phyloP scores from a whole-genome alignment of 495 filamentous ascomycete species.

The Clavariopsis aquatica region DNA sequence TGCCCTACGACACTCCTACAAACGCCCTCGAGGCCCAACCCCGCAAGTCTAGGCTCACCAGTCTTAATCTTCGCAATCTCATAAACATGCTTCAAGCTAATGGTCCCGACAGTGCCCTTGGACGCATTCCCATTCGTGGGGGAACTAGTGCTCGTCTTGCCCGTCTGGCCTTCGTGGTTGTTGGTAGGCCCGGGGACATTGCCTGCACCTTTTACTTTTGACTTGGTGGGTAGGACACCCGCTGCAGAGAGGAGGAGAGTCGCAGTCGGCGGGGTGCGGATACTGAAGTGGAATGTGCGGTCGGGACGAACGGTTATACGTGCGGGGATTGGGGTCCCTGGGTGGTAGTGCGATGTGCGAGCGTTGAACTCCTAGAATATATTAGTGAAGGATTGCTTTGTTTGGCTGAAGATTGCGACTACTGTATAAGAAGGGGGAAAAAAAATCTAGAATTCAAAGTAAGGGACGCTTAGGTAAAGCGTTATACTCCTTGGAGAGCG shows the following conservation, averaged over 20 bases:
- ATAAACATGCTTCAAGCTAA: slow-evolving; percentile 94
- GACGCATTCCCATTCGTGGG: slow-evolving; percentile 61
- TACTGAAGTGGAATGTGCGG: slow-evolving; percentile 87
- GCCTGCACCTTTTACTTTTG: slow-evolving; percentile 72
- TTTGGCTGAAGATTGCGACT: background rate
- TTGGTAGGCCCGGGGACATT: slow-evolving; percentile 47
- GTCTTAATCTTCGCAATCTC: slow-evolving; percentile 98
- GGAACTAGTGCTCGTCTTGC: slow-evolving; percentile 27
- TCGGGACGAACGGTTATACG: slow-evolving; percentile 91
- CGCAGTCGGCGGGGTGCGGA: slow-evolving; percentile 89
- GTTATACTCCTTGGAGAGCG: no score
- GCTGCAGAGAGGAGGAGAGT: slow-evolving; percentile 86
- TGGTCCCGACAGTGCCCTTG: slow-evolving; percentile 72
- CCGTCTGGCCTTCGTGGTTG: slow-evolving; percentile 34
- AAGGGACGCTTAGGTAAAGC: no score
- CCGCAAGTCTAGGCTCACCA: slow-evolving; percentile 73
- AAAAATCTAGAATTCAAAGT: no score
- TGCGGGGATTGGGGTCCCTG: slow-evolving; percentile 85
- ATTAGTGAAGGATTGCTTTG: background rate
- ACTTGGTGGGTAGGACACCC: slow-evolving; percentile 71
- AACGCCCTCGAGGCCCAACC: slow-evolving; percentile 75
- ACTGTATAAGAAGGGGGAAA: background rate
- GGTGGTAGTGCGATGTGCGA: slow-evolving; percentile 77
- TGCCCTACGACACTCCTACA: slow-evolving; percentile 84
- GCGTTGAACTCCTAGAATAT: slow-evolving; percentile 89